Evolutionary conservation across 2,329 filamentous ascomycete genomes (phyloP).

Genomic region (Colletotrichum lindemuthianum): DNA sequence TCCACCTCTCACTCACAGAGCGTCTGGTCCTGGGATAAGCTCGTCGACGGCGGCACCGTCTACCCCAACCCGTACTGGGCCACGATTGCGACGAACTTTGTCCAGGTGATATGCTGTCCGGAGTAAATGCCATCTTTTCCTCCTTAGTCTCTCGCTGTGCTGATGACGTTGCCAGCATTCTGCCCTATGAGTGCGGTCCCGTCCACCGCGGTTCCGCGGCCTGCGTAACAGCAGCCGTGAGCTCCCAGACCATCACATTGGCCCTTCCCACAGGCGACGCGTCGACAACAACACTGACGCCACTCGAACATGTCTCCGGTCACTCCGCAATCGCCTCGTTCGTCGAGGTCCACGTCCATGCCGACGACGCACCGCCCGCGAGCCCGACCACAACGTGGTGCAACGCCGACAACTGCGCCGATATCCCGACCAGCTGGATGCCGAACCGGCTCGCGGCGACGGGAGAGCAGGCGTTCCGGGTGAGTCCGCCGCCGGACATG

Average conservation of each 20-base stretch:
- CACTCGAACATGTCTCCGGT: too few species aligned
- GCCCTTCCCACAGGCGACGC: neutral
- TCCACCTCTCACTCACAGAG: neutral
- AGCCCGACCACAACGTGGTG: slow-evolving; percentile 2
- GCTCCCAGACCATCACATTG: neutral
- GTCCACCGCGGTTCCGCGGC: neutral
- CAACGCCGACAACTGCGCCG: neutral
- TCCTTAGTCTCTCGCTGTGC: neutral
- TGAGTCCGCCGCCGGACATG: slow-evolving; percentile 19
- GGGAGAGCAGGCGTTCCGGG: neutral
- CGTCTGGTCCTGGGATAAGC: neutral
- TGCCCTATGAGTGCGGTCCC: neutral
- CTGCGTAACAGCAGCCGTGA: neutral
- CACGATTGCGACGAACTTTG: neutral
- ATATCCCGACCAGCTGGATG: neutral
- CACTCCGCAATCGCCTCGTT: neutral
- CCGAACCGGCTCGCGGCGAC: neutral
- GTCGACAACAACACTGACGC: neutral
- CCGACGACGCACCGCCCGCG: neutral
- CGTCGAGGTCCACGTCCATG: neutral
- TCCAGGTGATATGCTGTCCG: slow-evolving; percentile 11
- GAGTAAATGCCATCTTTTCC: neutral
- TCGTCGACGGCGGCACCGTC: neutral
- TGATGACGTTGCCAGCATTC: neutral
- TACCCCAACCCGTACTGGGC: neutral